These are phyloP conservation scores for Cyberlindnera samutprakarnensis DNA, from an alignment of 805 yeast genomes.

Conservation along the genomic window DNA sequence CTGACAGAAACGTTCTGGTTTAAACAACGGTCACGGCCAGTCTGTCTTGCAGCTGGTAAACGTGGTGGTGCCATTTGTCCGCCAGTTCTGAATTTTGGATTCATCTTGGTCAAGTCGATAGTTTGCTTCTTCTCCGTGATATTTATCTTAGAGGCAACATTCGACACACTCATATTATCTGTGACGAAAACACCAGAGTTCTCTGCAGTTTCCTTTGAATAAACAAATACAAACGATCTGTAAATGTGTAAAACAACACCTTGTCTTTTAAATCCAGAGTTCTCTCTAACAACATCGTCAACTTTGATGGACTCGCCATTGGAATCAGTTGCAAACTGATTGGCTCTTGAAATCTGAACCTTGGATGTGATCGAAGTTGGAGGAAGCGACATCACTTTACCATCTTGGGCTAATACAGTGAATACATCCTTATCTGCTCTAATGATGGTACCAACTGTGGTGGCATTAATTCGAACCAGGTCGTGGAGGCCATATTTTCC, in stretches of 20 bases:
- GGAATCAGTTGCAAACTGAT: conserved; percentile 79
- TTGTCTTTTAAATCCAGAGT: conserved; percentile 75
- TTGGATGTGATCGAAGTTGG: conserved; percentile 82
- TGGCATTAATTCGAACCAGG: conserved; percentile 79
- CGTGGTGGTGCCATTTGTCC: conserved; percentile 53
- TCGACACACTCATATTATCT: conserved; percentile 65
- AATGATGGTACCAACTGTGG: conserved; percentile 81
- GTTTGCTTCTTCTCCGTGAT: conserved; percentile 33
- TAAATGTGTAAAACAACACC: conserved; percentile 85
- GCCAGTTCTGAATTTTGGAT: conserved; percentile 57
- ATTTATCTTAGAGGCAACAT: conserved; percentile 79
- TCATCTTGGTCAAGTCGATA: conserved; percentile 77
- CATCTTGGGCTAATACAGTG: conserved; percentile 75
- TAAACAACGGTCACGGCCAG: conserved; percentile 76
- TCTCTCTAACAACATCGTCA: conserved; percentile 90
- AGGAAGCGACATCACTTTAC: conserved; percentile 59
- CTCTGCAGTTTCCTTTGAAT: conserved; percentile 71
- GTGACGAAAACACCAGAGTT: conserved; percentile 89
- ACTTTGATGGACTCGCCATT: conserved; percentile 78
- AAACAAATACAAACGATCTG: conserved; percentile 70
- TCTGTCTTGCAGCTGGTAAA: conserved; percentile 33
- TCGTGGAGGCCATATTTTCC: conserved; percentile 85
- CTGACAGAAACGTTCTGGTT: conserved; percentile 82
- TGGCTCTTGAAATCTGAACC: conserved; percentile 53
- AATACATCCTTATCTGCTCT: conserved; percentile 85